Conservation (phyloP, 2,329 filamentous ascomycete species). For the Cladosporium colombiae region DNA sequence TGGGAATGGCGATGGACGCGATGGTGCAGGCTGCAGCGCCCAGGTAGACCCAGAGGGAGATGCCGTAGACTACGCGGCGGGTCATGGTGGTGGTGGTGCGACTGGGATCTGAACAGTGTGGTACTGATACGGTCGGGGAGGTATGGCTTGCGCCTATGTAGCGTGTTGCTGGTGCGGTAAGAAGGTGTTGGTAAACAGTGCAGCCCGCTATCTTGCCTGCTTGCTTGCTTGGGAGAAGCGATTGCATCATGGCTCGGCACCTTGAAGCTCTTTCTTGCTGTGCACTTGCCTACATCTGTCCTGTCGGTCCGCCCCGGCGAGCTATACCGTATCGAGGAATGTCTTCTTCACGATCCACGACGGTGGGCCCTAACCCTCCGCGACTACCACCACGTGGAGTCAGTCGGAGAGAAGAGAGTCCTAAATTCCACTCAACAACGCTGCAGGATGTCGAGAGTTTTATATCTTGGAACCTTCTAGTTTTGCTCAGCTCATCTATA, state of each 20-base stretch:
- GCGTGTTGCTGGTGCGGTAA: background rate
- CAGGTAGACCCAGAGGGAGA: slow-evolving; percentile 50
- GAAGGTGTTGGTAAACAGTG: background rate
- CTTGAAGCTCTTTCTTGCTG: background rate
- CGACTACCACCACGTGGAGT: background rate
- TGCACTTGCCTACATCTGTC: too few species aligned
- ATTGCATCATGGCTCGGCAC: slow-evolving; percentile 12
- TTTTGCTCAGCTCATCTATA: background rate
- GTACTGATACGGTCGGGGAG: background rate
- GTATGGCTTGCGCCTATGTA: background rate
- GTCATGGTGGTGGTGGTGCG: slow-evolving; percentile 42
- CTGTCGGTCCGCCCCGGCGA: too few species aligned
- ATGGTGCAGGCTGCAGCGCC: slow-evolving; percentile 70
- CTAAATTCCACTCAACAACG: background rate
- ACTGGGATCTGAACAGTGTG: too few species aligned
- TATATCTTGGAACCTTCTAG: slow-evolving; percentile 7
- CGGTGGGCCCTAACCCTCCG: background rate
- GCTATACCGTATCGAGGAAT: too few species aligned
- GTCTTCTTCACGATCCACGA: background rate
- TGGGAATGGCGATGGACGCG: slow-evolving; percentile 66
- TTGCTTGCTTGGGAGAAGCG: background rate
- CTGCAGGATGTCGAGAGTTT: background rate
- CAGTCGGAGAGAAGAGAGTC: slow-evolving; percentile 12
- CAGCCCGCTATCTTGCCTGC: background rate
- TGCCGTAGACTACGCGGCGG: slow-evolving; percentile 50